phyloP scores from a whole-genome alignment of 306 rosid species.

The Mucuna pruriens region DNA sequence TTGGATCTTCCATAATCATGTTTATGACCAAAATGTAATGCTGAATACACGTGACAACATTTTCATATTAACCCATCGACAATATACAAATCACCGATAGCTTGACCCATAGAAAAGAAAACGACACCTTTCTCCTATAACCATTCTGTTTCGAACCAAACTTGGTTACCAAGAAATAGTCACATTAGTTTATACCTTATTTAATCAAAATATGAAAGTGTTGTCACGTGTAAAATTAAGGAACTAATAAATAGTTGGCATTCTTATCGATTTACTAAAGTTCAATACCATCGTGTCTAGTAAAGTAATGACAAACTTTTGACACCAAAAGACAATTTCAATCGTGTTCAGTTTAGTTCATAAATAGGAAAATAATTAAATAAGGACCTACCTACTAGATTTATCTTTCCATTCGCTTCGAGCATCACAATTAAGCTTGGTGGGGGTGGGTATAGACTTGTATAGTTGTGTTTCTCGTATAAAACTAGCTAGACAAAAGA shows the following conservation, averaged over 20 bases:
- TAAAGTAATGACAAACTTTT: slow-evolving; percentile 40
- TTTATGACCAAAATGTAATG: background rate
- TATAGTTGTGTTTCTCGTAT: background rate
- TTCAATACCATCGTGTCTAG: slow-evolving; percentile 28
- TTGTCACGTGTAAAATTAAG: slow-evolving; percentile 36
- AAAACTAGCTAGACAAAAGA: background rate
- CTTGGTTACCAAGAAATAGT: slow-evolving; percentile 15
- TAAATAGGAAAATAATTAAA: background rate
- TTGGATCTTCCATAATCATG: background rate
- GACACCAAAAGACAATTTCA: background rate
- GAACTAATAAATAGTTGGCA: background rate
- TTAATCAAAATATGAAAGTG: slow-evolving; percentile 1
- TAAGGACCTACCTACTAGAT: background rate
- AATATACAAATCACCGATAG: background rate
- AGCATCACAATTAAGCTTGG: background rate
- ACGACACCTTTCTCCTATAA: background rate
- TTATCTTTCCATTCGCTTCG: background rate
- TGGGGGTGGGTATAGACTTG: background rate
- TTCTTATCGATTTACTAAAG: slow-evolving; percentile 29
- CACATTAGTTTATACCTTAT: background rate
- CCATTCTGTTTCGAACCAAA: slow-evolving; percentile 15
- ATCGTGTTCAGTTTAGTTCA: background rate
- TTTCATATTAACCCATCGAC: background rate
- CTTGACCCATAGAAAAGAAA: background rate
- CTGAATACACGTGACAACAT: background rate